Evolutionary conservation across 345 rosid species (phyloP), one percentile per base, ranked within the genome.

Genomic region (Eucalyptus paniculata): DNA sequence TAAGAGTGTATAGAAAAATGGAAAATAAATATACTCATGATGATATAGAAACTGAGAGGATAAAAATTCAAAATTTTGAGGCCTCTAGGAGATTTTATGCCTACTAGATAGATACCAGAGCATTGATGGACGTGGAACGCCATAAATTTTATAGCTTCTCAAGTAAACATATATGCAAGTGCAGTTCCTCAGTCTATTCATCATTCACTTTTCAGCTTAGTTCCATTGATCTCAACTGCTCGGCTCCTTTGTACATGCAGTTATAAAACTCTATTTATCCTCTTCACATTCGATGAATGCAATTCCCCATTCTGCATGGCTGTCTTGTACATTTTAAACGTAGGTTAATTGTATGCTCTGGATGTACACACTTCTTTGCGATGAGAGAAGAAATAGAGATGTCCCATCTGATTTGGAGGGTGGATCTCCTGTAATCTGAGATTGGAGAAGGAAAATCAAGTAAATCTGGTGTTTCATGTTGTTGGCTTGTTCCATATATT

Each of bases 51-150:
- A 49, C 40, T 37, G 40, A 44, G 50, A 82, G 16, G 91, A 86
- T 53, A 91, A 86, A 88, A 83, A 45, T 82, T 86, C 80, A 88
- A 87, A 92, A 80, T 95, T 93, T 94, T 93, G 94, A 93, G 94
- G 95, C 94, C 65, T 50, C 91, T 77, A 77, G 85, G 85, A 77
- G 85, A 77, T 40, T 77, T 77, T 23, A 11, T 77, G 47, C 85
- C 47, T 77, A 77, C 15, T 40, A 77, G 85, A 91, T 90, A 91
- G 93, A 92, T 69, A 15, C 30, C 51, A 21, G 89, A 88, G 53
- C 53, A 60, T 65, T 30, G 50, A 15, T 87, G 82, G 50, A 62
- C 12, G 51, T 49, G 37, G 45, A 40, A 87, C 28, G 47, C 5
- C 47, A 7, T 40, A 21, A 77, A 77, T 21, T 77, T 6, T 40